Percentiles rank a stretch among this genome's conserved stretches.
Conservation (phyloP, 768 basidiomycete species). For the Suillus placidus region DNA sequence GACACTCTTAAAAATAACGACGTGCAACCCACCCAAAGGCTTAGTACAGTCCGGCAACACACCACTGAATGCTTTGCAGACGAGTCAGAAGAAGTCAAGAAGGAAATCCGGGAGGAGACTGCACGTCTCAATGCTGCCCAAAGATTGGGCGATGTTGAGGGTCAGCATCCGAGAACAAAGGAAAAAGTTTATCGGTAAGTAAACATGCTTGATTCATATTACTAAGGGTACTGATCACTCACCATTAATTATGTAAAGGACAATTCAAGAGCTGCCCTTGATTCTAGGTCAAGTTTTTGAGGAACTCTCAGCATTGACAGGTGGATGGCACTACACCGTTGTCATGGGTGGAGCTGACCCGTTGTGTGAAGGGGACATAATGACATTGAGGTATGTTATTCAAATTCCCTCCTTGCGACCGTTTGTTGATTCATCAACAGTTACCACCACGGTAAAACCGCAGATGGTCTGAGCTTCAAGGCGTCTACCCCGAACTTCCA, state of each 20-base stretch:
- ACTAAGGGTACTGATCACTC: background rate
- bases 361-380: background rate
- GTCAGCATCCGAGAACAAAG: background rate
- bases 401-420: too few relatives aligned
- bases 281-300: background rate
- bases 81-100: background rate
- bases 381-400: background rate
- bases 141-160: background rate
- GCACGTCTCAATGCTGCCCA: background rate
- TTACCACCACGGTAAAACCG: background rate
- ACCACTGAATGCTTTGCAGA: background rate
- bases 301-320: background rate
- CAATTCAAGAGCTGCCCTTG: background rate
- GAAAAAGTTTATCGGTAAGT: background rate
- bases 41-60: background rate
- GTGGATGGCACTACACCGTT: background rate
- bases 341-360: background rate
- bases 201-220: too few relatives aligned
- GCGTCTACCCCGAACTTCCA: background rate
- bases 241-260: background rate
- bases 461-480: background rate
- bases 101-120: background rate
- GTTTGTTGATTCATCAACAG: too few relatives aligned
- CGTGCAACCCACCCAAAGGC: background rate
- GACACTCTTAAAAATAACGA: background rate